phyloP scores from a whole-genome alignment of 441 rosid species.

The Gossypium trilobum region DNA sequence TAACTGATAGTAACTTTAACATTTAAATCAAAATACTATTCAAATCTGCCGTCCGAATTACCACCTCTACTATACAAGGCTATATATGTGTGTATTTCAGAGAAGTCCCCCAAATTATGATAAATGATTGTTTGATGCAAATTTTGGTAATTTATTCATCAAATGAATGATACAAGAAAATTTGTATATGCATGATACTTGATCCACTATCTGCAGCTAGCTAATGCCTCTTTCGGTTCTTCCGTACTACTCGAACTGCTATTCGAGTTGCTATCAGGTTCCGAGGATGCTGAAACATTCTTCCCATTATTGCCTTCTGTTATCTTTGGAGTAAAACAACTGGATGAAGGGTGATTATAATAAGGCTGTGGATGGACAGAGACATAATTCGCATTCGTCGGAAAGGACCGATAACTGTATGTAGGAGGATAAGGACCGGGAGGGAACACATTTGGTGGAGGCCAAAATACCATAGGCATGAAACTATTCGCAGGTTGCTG shows the following conservation, averaged over 20 bases:
- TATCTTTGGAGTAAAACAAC: conserved; percentile 17
- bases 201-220: background rate
- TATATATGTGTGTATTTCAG: too few relatives aligned
- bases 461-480: conserved; percentile 53
- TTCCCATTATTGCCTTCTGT: conserved; percentile 18
- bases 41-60: too few relatives aligned
- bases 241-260: conserved; percentile 37
- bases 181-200: background rate
- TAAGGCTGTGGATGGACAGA: conserved; percentile 30
- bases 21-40: too few relatives aligned
- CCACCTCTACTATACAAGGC: too few relatives aligned
- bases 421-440: conserved; percentile 29
- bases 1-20: too few relatives aligned
- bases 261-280: conserved; percentile 28
- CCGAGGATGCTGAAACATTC: conserved; percentile 15
- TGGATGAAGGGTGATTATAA: conserved; percentile 24
- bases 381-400: conserved; percentile 24
- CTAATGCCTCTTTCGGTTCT: conserved; percentile 24
- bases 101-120: background rate
- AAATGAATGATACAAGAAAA: background rate
- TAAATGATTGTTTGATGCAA: background rate
- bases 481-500: conserved; percentile 32
- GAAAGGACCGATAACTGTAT: conserved; percentile 29
- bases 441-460: conserved; percentile 36
- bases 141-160: background rate